Evolutionary conservation across 164 flowering plant genomes (phyloP).

Genomic region (Dillenia turbinata): DNA sequence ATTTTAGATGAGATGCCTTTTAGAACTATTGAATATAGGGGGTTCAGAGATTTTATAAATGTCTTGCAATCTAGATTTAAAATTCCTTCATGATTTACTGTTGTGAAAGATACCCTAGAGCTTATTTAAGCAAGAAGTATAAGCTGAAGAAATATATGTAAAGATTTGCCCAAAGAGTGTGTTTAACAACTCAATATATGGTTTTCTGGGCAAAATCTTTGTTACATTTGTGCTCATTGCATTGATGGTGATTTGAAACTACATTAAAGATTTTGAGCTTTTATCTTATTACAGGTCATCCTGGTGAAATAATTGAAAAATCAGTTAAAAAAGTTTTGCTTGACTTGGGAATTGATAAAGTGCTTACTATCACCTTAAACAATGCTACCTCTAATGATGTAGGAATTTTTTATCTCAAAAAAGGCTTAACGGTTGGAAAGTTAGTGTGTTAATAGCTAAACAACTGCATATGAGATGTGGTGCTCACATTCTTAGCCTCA

Average conservation of each 20-base stretch:
- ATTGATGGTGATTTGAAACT: background rate
- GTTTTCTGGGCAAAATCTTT: background rate
- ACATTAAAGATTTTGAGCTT: conserved; percentile 1
- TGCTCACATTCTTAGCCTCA: conserved; percentile 7
- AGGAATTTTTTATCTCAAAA: background rate
- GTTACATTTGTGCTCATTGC: background rate
- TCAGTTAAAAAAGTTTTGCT: background rate
- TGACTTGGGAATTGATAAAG: conserved; percentile 1
- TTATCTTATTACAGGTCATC: background rate
- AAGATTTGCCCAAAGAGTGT: background rate
- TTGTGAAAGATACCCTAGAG: background rate
- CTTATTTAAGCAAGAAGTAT: background rate
- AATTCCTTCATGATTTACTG: background rate
- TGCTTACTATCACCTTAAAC: background rate
- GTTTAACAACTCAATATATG: background rate
- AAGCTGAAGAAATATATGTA: background rate
- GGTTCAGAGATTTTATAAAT: background rate
- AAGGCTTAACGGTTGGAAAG: background rate
- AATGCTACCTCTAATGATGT: background rate
- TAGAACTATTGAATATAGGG: background rate
- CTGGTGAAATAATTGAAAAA: background rate
- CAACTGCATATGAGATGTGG: conserved; percentile 13
- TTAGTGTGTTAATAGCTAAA: background rate
- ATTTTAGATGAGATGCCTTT: background rate
- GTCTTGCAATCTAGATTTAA: background rate